phyloP scores from a whole-genome alignment of 2,329 filamentous ascomycete genomes.

The Botryotinia calthae region DNA sequence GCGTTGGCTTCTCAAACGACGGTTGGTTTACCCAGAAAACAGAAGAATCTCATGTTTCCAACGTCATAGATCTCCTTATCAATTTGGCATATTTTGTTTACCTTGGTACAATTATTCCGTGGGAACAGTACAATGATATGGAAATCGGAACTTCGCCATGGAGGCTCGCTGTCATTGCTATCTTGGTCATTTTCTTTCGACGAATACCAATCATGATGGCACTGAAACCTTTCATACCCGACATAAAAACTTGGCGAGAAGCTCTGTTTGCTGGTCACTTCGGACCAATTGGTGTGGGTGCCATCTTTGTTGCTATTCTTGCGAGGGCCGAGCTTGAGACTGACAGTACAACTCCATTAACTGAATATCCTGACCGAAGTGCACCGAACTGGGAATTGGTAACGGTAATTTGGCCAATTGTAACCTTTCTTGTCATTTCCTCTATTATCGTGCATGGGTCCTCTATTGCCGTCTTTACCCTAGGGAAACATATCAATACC shows the following conservation, averaged over 20 bases:
- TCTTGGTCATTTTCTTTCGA: constrained; percentile 92
- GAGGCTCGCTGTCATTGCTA: constrained; percentile 88
- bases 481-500: constrained; percentile 98
- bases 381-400: constrained; percentile 66
- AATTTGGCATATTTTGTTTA: constrained; percentile 99
- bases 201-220: constrained; percentile 92
- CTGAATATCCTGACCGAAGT: constrained; percentile 53
- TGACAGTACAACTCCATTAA: constrained; percentile 67
- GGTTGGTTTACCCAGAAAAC: constrained; percentile 99
- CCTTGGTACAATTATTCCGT: constrained; percentile 94
- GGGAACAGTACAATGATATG: constrained; percentile 81
- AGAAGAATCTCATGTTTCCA: constrained; percentile 96
- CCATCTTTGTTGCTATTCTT: constrained; percentile 91
- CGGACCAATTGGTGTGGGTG: constrained; percentile 93
- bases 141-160: constrained; percentile 76
- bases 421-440: constrained; percentile 86
- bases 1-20: constrained; percentile 98
- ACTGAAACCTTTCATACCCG: constrained; percentile 89
- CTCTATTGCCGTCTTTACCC: constrained; percentile 95
- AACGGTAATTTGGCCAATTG: constrained; percentile 90
- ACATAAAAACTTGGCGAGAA: constrained; percentile 97
- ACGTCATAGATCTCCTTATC: constrained; percentile 95
- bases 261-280: constrained; percentile 96
- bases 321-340: constrained; percentile 88
- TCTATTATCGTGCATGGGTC: constrained; percentile 96